A percentile compares a stretch with the other conserved stretches of the same genome.
phyloP scores from a whole-genome alignment of 169 alveolate genomes.

The Plasmodium knowlesi region DNA sequence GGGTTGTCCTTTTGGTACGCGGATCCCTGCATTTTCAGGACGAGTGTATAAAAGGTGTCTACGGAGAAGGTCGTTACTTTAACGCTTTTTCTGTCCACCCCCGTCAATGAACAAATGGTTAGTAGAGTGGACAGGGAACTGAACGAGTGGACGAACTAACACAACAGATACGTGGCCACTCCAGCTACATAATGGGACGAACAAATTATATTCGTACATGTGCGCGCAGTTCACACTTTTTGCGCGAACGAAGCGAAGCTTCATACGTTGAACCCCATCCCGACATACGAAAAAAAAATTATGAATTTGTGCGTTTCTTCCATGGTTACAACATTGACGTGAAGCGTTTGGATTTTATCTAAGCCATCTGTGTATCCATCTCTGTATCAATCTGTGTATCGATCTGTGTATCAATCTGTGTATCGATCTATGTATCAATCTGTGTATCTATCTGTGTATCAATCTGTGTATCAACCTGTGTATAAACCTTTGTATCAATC shows the following conservation, averaged over 20 bases:
- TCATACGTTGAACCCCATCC: slow-evolving; percentile 59
- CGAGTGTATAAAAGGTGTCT: not conserved
- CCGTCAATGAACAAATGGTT: not conserved
- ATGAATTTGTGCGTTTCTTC: slow-evolving; percentile 49
- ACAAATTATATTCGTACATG: not conserved
- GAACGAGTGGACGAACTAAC: not conserved
- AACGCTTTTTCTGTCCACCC: not conserved
- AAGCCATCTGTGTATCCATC: not conserved
- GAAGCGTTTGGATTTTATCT: not conserved
- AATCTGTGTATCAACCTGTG: too few relatives aligned
- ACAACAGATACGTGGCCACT: not conserved
- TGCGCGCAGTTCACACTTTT: not conserved
- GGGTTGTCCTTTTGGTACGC: slow-evolving; percentile 68
- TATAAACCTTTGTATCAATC: not conserved
- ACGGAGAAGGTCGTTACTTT: not conserved
- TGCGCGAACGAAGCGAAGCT: not conserved
- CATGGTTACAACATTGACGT: not conserved
- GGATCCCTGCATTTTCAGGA: slow-evolving; percentile 46
- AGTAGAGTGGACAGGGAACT: not conserved
- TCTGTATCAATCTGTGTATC: too few relatives aligned
- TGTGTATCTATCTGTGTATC: too few relatives aligned
- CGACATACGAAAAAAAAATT: slow-evolving; percentile 46
- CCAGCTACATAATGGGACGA: not conserved
- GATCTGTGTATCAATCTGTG: too few relatives aligned
- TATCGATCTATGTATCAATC: too few relatives aligned